Evolutionary conservation across 176 grass and related monocot species (phyloP), one percentile per base, ranked within the genome.

Genomic region (Poa pratensis): DNA sequence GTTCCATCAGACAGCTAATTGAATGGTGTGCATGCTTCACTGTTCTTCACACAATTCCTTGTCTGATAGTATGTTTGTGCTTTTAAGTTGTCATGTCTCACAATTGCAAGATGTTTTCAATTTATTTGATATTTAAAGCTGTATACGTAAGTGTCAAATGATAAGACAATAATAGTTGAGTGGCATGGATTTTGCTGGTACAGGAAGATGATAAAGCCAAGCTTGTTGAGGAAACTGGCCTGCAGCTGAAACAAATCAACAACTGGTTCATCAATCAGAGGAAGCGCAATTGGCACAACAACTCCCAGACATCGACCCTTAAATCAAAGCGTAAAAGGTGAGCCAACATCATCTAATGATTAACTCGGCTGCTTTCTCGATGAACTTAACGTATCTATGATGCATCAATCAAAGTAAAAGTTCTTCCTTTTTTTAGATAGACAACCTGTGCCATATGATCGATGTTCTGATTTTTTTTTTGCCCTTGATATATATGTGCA

Each of bases 191-290:
- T 57, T 69, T 67, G 32, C 40, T 68, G 61, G 20, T 87, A 59
- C 82, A 99, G 97, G 97, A 99, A 82, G 97, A 99, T 64, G 97
- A 99, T 89, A 99, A 99, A 63, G 97, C 92, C 46, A 99, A 99
- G 82, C 91, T 99, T 68, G 97, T 99, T 5, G 97, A 99, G 61
- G 97, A 99, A 90, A 99, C 97, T 24, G 97, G 97, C 34, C 82
- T 99, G 81, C 97, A 99, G 66, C 87, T 99, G 34, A 99, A 99
- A 34, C 97, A 99, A 91, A 99, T 99, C 81, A 99, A 99, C 78
- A 99, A 99, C 42, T 99, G 97, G 97, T 99, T 99, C 84, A 99
- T 99, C 86, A 99, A 99, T 61, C 97, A 99, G 87, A 92, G 97
- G 77, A 99, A 99, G 84, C 92, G 97, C 63, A 99, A 99, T 27